Evolutionary conservation across 176 grass and related monocot species (phyloP).

Genomic region (Neostapfia colusana): DNA sequence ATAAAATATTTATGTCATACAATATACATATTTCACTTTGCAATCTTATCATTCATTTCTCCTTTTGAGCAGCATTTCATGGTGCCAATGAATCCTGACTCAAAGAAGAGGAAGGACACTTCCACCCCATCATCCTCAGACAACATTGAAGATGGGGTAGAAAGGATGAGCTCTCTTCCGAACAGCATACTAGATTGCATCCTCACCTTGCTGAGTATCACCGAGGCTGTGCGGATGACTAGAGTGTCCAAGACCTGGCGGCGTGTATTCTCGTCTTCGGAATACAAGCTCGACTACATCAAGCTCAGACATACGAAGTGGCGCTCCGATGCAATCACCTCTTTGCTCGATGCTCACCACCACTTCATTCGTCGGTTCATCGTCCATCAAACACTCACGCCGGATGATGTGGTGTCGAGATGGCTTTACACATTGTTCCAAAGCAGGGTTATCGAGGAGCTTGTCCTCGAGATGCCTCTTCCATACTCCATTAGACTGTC

Average conservation of each 20-base stretch:
- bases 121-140: neutral
- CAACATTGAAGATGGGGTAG: neutral
- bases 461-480: neutral
- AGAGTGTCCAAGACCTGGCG: neutral
- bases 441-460: neutral
- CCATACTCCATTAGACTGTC: neutral
- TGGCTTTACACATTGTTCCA: neutral
- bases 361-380: neutral
- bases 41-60: too few species aligned
- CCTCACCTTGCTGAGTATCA: too few species aligned
- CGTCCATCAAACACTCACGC: neutral
- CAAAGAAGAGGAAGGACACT: too few species aligned
- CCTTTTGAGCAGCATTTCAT: too few species aligned
- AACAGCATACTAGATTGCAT: too few species aligned
- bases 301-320: too few species aligned
- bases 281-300: neutral
- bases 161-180: too few species aligned
- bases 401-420: accelerated
- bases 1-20: too few species aligned
- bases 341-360: neutral
- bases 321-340: neutral
- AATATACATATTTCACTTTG: too few species aligned
- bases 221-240: too few species aligned
- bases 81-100: too few species aligned
- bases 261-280: neutral